Conservation (phyloP, 2,329 filamentous ascomycete species). For the Hirsutella rhossiliensis region DNA sequence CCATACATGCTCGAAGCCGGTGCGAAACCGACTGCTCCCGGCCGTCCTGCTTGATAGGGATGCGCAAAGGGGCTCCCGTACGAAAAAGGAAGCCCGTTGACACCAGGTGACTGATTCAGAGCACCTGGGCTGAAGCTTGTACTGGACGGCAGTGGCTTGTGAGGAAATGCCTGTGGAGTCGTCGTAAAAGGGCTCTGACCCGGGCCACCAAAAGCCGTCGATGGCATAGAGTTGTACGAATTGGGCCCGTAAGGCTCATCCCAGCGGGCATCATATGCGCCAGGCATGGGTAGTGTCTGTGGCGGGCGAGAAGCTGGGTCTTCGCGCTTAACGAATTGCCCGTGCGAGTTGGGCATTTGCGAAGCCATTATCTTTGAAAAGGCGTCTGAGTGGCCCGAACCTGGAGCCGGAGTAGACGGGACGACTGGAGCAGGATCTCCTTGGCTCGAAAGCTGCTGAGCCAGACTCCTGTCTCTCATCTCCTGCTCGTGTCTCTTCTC, state of each 20-base stretch:
- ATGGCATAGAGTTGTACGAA: background rate
- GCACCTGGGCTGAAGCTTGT: background rate
- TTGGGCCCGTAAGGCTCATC: constrained; percentile 2
- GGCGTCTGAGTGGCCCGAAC: constrained; percentile 1
- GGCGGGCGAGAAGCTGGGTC: background rate
- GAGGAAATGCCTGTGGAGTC: background rate
- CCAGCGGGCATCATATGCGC: constrained; percentile 5
- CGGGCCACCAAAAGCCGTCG: background rate
- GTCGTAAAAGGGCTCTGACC: background rate
- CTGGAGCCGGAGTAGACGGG: background rate
- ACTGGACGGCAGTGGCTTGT: background rate
- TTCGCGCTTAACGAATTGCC: background rate
- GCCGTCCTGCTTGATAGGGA: background rate
- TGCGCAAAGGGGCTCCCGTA: background rate
- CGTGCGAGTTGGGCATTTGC: constrained; percentile 5
- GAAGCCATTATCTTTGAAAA: constrained; percentile 6
- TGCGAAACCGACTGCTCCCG: background rate
- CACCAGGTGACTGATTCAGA: too few species aligned
- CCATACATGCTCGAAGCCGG: background rate
- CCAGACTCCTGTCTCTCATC: constrained; percentile 15
- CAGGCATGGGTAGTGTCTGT: background rate
- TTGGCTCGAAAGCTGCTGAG: constrained; percentile 14
- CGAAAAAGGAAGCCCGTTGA: background rate
- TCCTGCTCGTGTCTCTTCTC: constrained; percentile 19
- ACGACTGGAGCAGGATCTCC: background rate